Evolutionary conservation across 2,329 filamentous ascomycete species (phyloP).

Genomic region (Nannizzia gypsea): DNA sequence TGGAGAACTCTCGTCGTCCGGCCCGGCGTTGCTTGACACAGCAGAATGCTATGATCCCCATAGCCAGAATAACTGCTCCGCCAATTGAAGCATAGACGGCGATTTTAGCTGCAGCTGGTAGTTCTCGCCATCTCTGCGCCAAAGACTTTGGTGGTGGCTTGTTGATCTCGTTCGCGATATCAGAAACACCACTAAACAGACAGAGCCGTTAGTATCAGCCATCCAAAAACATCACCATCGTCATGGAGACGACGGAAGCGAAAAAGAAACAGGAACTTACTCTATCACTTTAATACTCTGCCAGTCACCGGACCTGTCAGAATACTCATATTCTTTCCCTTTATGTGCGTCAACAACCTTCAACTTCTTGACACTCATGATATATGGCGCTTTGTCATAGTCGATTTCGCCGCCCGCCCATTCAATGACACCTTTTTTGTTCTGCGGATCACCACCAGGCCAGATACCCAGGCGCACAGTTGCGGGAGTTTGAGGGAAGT

Average conservation of each 20-base stretch:
- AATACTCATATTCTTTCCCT: conserved; percentile 52
- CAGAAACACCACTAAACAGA: conserved; percentile 54
- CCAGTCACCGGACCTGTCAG: conserved; percentile 50
- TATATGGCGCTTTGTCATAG: conserved; percentile 47
- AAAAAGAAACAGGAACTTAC: conserved; percentile 20
- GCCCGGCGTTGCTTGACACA: conserved; percentile 40
- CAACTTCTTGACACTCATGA: conserved; percentile 59
- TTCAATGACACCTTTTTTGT: conserved; percentile 16
- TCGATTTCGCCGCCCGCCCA: conserved; percentile 16
- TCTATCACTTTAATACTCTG: conserved; percentile 52
- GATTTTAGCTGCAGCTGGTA: conserved; percentile 38
- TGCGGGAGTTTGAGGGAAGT: conserved; percentile 64
- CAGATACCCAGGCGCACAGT: conserved; percentile 58
- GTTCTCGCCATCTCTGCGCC: conserved; percentile 32
- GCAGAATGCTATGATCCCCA: conserved; percentile 34
- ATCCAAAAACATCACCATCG: neutral
- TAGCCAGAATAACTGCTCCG: conserved; percentile 21
- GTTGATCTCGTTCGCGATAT: conserved; percentile 35
- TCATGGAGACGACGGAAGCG: too few species aligned
- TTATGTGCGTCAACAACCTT: conserved; percentile 46
- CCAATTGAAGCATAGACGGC: conserved; percentile 34
- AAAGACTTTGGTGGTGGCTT: conserved; percentile 26
- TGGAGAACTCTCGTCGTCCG: conserved; percentile 38
- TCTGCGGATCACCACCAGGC: conserved; percentile 47
- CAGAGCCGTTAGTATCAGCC: neutral